Evolutionary conservation across 257 asterid species (phyloP).

Genomic region (Solanum chilense): DNA sequence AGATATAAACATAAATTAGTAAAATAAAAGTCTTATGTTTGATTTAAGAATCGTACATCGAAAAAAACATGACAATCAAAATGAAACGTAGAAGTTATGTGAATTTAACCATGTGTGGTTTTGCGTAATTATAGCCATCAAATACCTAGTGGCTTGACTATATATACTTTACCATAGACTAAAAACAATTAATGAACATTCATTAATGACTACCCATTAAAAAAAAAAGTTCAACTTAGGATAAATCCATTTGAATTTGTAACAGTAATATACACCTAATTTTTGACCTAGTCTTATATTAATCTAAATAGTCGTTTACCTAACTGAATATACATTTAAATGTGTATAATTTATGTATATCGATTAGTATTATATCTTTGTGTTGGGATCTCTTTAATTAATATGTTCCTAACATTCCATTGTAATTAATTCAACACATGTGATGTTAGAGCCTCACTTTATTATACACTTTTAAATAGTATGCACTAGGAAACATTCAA

Average conservation of each 20-base stretch:
- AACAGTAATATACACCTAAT: neutral
- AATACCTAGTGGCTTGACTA: neutral
- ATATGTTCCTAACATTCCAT: neutral
- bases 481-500: neutral
- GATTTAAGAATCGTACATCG: too few relatives aligned
- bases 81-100: too few relatives aligned
- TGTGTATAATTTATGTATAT: too few relatives aligned
- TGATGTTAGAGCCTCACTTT: neutral
- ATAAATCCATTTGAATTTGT: neutral
- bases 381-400: neutral
- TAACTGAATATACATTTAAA: too few relatives aligned
- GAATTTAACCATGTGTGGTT: too few relatives aligned
- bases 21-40: too few relatives aligned
- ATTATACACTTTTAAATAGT: neutral
- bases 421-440: neutral
- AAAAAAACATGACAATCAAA: neutral
- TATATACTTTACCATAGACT: neutral
- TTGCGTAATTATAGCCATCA: too few relatives aligned
- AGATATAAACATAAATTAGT: too few relatives aligned
- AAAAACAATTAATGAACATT: neutral
- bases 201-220: too few relatives aligned
- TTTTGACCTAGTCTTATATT: neutral
- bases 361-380: neutral
- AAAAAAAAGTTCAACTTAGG: neutral
- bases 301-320: neutral